Base-by-base conservation (phyloP, 768 basidiomycete species). In the Phaeotremella skinneri region DNA sequence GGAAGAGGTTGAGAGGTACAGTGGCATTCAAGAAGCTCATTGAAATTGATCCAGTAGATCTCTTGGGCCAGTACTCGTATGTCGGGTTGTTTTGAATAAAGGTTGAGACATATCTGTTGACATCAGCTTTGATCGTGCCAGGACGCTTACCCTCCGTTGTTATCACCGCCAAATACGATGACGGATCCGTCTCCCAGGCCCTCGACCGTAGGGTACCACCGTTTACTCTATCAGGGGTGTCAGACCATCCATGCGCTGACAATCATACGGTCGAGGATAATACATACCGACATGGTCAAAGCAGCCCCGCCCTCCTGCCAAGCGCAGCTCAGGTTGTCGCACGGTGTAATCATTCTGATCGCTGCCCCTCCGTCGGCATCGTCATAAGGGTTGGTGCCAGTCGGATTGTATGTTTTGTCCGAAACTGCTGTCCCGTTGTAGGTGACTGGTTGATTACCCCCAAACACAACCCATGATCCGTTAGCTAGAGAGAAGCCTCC, bases 311-410 rank as follows among this genome's bases (percentile, higher is more conserved):
- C 71, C 42, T 73, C 66, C 23, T 56, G 37, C 62, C 64, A 73
- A 5, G n/a, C 52, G 56, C 72, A 73, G 13, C 39, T 57, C 11
- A 59, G 64, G 72, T 49, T 83, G 55, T 86, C 81, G 73, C 91
- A 94, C 13, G 90, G 86, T 60, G 86, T 85, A 57, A 97, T 80
- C 64, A 91, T 78, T 56, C 91, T 87, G 69, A 94, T 89, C 34
- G 87, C 81, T 56, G 81, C 83, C 17, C 83, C 82, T 49, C 93
- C 91, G 67, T 91, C 90, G 61, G 85, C 87, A 73, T 94, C 87
- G 55, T 84, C 79, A 74, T 89, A 93, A 80, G 41, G 85, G 42
- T 73, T 73, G 16, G 64, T 58, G 2, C 64, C 67, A 5, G 52
- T 42, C 9, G 68, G 68, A 45, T 69, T 69, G 3, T 27, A 25